Conservation (phyloP, 345 rosid genomes). For the Anacardium occidentale region DNA sequence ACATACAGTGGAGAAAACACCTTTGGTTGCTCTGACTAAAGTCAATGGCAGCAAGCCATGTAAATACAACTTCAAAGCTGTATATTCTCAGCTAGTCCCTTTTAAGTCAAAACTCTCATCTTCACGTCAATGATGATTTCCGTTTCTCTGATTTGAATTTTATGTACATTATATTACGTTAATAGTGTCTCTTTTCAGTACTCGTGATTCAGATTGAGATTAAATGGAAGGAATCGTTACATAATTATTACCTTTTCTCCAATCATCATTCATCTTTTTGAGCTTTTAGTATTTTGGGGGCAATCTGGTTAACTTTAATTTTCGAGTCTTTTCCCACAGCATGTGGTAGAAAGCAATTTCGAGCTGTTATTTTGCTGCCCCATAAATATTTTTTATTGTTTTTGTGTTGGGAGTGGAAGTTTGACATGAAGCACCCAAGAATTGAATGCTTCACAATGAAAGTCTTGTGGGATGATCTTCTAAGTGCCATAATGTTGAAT, state of each 20-base stretch:
- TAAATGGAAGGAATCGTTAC: conserved; percentile 10
- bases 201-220: not conserved
- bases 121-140: not conserved
- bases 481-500: no score
- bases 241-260: not conserved
- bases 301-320: not conserved
- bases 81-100: conserved; percentile 32
- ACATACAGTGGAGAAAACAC: conserved; percentile 80
- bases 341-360: not conserved
- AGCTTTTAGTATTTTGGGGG: not conserved
- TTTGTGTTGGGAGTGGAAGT: no score
- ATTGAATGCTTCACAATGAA: no score
- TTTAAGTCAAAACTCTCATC: conserved; percentile 3
- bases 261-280: not conserved
- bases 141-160: not conserved
- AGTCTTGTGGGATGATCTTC: no score
- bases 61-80: conserved; percentile 30
- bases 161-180: not conserved
- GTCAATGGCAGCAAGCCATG: conserved; percentile 17
- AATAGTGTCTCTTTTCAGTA: not conserved
- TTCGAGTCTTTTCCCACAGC: not conserved
- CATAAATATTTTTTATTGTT: no score
- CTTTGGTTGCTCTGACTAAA: conserved; percentile 37
- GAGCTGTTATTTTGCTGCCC: no score
- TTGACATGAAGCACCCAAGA: no score